Base-by-base conservation (phyloP, 305 asterid species). In the Fraxinus latifolia region DNA sequence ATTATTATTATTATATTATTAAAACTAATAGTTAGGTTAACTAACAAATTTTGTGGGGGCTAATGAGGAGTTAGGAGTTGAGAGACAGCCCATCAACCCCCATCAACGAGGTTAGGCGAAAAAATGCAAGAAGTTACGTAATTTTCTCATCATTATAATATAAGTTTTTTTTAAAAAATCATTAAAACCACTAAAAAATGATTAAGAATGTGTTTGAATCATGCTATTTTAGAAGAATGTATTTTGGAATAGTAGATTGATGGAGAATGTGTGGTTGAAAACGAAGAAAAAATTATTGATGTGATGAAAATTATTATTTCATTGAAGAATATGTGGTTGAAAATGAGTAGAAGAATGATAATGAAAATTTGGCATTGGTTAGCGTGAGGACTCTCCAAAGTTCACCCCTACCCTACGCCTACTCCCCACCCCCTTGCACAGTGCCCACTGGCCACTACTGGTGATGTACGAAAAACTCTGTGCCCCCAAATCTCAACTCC, bases 371-470 rank as follows among this genome's bases (percentile, higher is more conserved):
- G 32, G 3, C 32, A 68, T 77, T 82, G 80, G 83, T 82, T 85
- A 85, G 88, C 89, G 87, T 85, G 83, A 87, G 89, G 89, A 82
- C 84, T 82, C 82, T 84, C 88, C 87, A 85, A 87, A 85, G 89
- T 78, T 84, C 88, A 85, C 83, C 81, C 50, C 50, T 39, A 39
- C 50, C 50, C 50, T 36, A 36, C 42, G 34, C 11, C 73, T 4
- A 29, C 73, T 29, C 23, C 39, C 9, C 19, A 25, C 31, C 17
- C 32, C 34, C n/a, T 9, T 67, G 17, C 74, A 4, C 75, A 31
- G 9, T 1, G 21, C 87, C 85, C 76, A 77, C 50, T 58, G n/a
- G 67, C 42, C 36, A 60, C 82, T 33, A 67, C 79, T 76, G 32
- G 74, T 80, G 83, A 58, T 84, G 89, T 78, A 89, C 91, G 82